A percentile compares a stretch with the other conserved stretches of the same genome.
phyloP scores from a whole-genome alignment of 1,139 yeast genomes.

The Yamadazyma siamensis region DNA sequence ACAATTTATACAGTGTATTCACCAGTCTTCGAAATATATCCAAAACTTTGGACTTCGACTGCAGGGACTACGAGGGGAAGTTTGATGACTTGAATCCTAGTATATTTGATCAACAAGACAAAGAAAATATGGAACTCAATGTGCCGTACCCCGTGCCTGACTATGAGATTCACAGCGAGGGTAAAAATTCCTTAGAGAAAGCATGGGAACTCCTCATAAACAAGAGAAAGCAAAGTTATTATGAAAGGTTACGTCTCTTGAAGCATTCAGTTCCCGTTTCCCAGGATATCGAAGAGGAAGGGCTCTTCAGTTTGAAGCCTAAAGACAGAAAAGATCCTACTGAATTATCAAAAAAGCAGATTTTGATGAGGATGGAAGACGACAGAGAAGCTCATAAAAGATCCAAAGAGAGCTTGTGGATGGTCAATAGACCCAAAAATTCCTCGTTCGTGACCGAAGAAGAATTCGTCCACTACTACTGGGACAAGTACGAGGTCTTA shows the following conservation, averaged over 20 bases:
- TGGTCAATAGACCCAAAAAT: slow-evolving; percentile 49
- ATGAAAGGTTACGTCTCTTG: slow-evolving; percentile 39
- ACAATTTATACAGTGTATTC: slow-evolving; percentile 49
- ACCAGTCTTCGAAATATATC: slow-evolving; percentile 38
- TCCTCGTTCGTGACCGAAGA: slow-evolving; percentile 36
- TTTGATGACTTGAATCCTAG: slow-evolving; percentile 23
- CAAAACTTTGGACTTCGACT: slow-evolving; percentile 30
- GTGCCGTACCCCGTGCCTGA: slow-evolving; percentile 30
- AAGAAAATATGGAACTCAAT: slow-evolving; percentile 28
- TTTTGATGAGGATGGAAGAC: slow-evolving; percentile 76
- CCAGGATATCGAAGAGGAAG: slow-evolving; percentile 25
- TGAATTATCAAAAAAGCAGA: slow-evolving; percentile 48
- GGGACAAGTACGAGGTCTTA: slow-evolving; percentile 49
- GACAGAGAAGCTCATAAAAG: slow-evolving; percentile 83
- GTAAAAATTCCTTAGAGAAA: slow-evolving; percentile 26
- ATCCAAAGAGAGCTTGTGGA: slow-evolving; percentile 74
- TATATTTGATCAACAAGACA: slow-evolving; percentile 33
- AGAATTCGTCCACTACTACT: slow-evolving; percentile 58
- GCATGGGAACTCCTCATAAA: slow-evolving; percentile 50
- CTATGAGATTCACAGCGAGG: slow-evolving; percentile 23
- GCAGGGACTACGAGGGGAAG: slow-evolving; percentile 20
- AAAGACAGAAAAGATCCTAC: slow-evolving; percentile 21
- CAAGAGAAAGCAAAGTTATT: slow-evolving; percentile 50
- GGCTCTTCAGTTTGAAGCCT: slow-evolving; percentile 28
- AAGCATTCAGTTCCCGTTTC: slow-evolving; percentile 22